Conservation (phyloP, 108 stramenopile genomes). For the Skeletonema marinoi region DNA sequence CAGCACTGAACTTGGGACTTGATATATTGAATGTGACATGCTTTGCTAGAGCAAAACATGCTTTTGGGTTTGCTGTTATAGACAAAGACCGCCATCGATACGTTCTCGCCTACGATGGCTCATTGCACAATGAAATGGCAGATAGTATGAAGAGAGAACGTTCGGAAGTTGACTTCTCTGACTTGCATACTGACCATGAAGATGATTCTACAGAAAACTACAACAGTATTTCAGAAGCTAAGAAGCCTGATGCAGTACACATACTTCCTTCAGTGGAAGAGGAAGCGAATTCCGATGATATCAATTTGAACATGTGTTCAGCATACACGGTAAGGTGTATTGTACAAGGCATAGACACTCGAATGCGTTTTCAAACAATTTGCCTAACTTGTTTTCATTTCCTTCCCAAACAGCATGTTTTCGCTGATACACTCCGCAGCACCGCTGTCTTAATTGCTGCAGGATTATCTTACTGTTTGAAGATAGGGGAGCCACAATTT, state of each 20-base stretch:
- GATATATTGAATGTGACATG: conserved; percentile 80
- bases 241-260: conserved; percentile 12
- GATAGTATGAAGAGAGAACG: conserved; percentile 24
- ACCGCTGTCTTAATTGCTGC: conserved; percentile 75
- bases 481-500: conserved; percentile 53
- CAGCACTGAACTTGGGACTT: conserved; percentile 62
- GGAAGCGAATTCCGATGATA: conserved; percentile 19
- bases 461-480: conserved; percentile 47
- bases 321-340: conserved; percentile 73
- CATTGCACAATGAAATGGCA: conserved; percentile 37
- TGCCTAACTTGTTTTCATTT: background rate
- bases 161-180: conserved; percentile 25
- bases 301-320: conserved; percentile 85
- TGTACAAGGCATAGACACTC: background rate
- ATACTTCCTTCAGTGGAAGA: conserved; percentile 4
- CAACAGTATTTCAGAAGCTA: conserved; percentile 20
- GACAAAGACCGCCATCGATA: conserved; percentile 46
- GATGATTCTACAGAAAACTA: conserved; percentile 15
- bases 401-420: conserved; percentile 58
- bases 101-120: conserved; percentile 43
- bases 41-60: conserved; percentile 71
- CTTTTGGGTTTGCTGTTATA: conserved; percentile 56
- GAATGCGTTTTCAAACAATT: background rate
- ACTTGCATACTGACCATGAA: conserved; percentile 23
- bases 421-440: conserved; percentile 84